Percentiles rank a stretch among this genome's conserved stretches.
phyloP scores from a whole-genome alignment of 1,284 basidiomycete genomes.

The Leccinum glutinopallens region DNA sequence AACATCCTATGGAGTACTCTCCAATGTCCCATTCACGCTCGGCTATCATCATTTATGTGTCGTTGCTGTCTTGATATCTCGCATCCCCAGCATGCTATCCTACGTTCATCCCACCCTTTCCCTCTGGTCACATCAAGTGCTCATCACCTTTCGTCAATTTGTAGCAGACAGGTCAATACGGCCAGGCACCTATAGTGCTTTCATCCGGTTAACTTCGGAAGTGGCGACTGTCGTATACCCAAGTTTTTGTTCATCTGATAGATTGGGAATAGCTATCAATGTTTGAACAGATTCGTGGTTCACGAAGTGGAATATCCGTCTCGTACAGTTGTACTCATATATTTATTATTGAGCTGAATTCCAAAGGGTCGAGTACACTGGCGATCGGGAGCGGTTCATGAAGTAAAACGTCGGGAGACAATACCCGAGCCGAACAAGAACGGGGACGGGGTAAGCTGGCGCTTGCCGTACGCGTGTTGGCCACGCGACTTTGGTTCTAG shows the following conservation, averaged over 20 bases:
- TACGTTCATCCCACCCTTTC: slow-evolving; percentile 3
- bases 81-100: slow-evolving; percentile 26
- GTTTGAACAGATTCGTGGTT: slow-evolving; percentile 10
- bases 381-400: no score
- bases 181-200: slow-evolving; percentile 17
- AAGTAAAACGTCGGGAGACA: neutral
- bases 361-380: neutral
- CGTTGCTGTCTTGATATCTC: slow-evolving; percentile 34
- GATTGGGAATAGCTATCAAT: slow-evolving; percentile 6
- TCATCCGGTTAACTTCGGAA: slow-evolving; percentile 6
- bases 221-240: slow-evolving; percentile 25
- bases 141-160: slow-evolving; percentile 11
- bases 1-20: slow-evolving; percentile 7
- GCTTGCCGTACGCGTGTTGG: neutral
- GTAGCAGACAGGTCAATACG: slow-evolving; percentile 11
- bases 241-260: slow-evolving; percentile 15
- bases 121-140: slow-evolving; percentile 3
- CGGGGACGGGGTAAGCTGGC: neutral
- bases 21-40: slow-evolving; percentile 15
- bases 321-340: slow-evolving; percentile 6
- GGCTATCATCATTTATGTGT: slow-evolving; percentile 27
- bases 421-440: neutral
- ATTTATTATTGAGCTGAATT: neutral
- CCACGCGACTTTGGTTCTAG: slow-evolving; percentile 1
- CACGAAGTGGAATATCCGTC: neutral